These are phyloP conservation scores for Phytophthora multivora DNA, from an alignment of 352 stramenopile species.

Conservation along the genomic window DNA sequence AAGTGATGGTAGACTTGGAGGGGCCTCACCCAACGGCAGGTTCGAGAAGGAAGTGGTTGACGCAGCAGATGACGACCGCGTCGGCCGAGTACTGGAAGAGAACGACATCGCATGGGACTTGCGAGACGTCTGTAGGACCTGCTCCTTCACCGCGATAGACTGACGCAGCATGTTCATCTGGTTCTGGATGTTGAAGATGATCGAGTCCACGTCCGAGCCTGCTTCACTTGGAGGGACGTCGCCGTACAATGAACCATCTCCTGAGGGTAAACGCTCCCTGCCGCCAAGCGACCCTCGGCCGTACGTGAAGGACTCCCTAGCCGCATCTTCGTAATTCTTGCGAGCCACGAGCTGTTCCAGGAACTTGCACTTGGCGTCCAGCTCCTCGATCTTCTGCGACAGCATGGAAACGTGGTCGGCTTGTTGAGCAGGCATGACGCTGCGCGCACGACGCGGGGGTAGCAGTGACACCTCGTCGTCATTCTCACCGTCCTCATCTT, in stretches of 20 bases:
- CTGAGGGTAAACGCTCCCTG: slow-evolving; percentile 28
- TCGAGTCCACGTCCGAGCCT: slow-evolving; percentile 59
- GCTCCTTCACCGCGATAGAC: slow-evolving; percentile 70
- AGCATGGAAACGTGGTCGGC: slow-evolving; percentile 67
- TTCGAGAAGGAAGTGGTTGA: slow-evolving; percentile 61
- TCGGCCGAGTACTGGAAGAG: slow-evolving; percentile 63
- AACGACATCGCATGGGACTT: slow-evolving; percentile 65
- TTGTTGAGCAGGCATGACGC: slow-evolving; percentile 52
- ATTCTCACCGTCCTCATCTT: slow-evolving; percentile 44
- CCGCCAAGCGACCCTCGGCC: slow-evolving; percentile 22
- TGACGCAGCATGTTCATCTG: slow-evolving; percentile 84
- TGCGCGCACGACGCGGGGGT: slow-evolving; percentile 59
- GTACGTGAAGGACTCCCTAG: slow-evolving; percentile 37
- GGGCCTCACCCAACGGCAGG: slow-evolving; percentile 35
- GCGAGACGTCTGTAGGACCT: slow-evolving; percentile 51
- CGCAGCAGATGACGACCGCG: slow-evolving; percentile 65
- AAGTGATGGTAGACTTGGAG: slow-evolving; percentile 42
- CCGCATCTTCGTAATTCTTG: slow-evolving; percentile 48
- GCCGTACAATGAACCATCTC: slow-evolving; percentile 35
- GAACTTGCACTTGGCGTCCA: slow-evolving; percentile 83
- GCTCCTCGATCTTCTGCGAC: slow-evolving; percentile 72
- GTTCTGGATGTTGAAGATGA: slow-evolving; percentile 82
- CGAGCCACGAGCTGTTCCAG: slow-evolving; percentile 74
- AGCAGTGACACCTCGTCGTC: slow-evolving; percentile 51
- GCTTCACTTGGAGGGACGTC: slow-evolving; percentile 37